Conservation (phyloP, 495 filamentous ascomycete genomes). For the Trichocladium antarcticum region DNA sequence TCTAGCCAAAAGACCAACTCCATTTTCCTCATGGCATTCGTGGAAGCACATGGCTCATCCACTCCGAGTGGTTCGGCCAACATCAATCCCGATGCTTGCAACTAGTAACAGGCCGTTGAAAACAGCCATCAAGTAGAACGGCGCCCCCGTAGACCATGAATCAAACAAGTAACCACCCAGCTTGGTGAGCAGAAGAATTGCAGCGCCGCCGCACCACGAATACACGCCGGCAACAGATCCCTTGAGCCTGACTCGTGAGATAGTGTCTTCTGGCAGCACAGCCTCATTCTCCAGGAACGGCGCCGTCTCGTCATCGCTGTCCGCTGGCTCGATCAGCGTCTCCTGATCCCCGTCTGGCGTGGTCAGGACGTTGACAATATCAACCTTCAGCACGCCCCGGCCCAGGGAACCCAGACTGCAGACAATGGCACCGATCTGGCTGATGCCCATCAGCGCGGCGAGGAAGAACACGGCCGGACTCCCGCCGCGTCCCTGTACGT, state of each 20-base stretch:
- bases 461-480: constrained; percentile 59
- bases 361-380: constrained; percentile 23
- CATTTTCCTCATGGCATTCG: not conserved
- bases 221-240: constrained; percentile 92
- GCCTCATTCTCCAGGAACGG: constrained; percentile 23
- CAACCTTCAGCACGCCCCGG: constrained; percentile 57
- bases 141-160: constrained; percentile 51
- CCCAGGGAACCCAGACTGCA: constrained; percentile 80
- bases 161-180: constrained; percentile 83
- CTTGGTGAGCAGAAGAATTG: constrained; percentile 86
- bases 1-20: not conserved
- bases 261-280: constrained; percentile 16
- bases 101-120: constrained; percentile 69
- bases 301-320: constrained; percentile 18
- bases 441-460: constrained; percentile 69
- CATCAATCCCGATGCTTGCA: constrained; percentile 40
- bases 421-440: constrained; percentile 91
- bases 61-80: constrained; percentile 6
- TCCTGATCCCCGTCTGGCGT: constrained; percentile 17
- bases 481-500: constrained; percentile 47
- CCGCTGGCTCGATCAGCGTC: constrained; percentile 18
- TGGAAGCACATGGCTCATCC: not conserved
- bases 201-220: constrained; percentile 78
- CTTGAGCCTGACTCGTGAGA: constrained; percentile 54
- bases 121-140: constrained; percentile 83